Conservation (phyloP, 768 basidiomycete species). For the Boletus rubescentipes region DNA sequence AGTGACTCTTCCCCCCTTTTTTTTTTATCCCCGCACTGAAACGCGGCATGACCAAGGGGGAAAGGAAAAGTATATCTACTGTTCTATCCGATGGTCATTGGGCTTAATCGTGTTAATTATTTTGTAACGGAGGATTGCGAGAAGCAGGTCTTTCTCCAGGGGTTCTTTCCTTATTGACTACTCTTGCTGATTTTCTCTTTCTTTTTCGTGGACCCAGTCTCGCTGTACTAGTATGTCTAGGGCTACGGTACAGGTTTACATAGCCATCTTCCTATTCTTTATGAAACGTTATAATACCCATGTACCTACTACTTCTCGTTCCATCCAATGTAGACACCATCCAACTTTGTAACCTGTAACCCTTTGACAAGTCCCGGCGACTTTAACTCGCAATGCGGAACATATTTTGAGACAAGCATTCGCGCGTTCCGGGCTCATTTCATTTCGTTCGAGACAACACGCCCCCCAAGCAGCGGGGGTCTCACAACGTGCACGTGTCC, state of each 20-base stretch:
- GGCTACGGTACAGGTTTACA: slow-evolving; percentile 2
- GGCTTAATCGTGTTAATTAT: slow-evolving; percentile 23
- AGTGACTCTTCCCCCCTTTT: neutral
- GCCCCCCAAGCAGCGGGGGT: no score
- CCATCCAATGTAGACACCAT: neutral
- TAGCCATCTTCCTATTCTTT: neutral
- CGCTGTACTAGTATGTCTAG: neutral
- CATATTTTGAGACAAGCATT: neutral
- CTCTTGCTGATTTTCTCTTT: neutral
- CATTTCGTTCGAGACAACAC: neutral
- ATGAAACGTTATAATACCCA: neutral
- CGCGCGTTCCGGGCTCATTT: neutral
- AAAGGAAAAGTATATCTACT: slow-evolving; percentile 17
- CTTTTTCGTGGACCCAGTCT: neutral
- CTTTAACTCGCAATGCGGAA: neutral
- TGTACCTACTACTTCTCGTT: neutral
- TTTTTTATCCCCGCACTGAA: neutral
- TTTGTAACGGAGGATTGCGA: slow-evolving; percentile 15
- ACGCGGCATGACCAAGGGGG: neutral
- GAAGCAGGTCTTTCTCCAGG: slow-evolving; percentile 19
- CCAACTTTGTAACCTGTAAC: no score
- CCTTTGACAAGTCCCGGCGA: neutral
- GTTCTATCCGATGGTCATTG: neutral
- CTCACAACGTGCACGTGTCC: slow-evolving; percentile 8
- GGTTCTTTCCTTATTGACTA: slow-evolving; percentile 5